These are phyloP conservation scores for Dichotomocladium elegans DNA, from an alignment of 371 early-diverging fungal genomes.

Conservation along the genomic window DNA sequence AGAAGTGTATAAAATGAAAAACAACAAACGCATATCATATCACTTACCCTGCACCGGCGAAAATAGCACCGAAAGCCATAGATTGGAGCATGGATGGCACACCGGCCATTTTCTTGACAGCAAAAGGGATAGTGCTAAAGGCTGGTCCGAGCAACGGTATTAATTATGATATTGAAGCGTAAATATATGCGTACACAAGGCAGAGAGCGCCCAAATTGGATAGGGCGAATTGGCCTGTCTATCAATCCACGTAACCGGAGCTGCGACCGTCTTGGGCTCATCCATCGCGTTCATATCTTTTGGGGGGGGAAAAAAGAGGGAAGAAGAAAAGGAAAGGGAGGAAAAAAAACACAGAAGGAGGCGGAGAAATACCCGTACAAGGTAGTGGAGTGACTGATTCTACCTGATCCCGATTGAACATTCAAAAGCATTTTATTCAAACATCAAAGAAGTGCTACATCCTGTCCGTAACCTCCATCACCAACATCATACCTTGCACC, in stretches of 20 bases:
- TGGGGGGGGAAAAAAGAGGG: constrained; percentile 1
- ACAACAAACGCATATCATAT: neutral
- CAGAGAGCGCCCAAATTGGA: constrained; percentile 43
- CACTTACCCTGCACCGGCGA: constrained; percentile 45
- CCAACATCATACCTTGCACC: constrained; percentile 43
- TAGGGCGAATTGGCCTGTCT: constrained; percentile 33
- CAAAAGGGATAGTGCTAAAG: constrained; percentile 28
- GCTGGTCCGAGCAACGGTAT: constrained; percentile 12
- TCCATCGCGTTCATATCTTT: neutral
- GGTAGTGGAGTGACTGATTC: too few species aligned
- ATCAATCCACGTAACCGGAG: constrained; percentile 28
- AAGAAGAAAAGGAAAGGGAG: neutral
- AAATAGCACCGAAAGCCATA: constrained; percentile 37
- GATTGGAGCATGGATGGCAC: constrained; percentile 39
- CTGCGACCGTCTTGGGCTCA: constrained; percentile 1
- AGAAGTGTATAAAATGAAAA: too few species aligned
- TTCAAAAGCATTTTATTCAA: too few species aligned
- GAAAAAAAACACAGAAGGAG: neutral
- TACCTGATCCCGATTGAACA: too few species aligned
- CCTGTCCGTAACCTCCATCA: constrained; percentile 31
- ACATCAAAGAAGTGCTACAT: too few species aligned
- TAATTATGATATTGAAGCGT: neutral
- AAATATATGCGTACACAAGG: constrained; percentile 23
- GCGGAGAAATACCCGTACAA: neutral
- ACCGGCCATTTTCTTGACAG: constrained; percentile 32